Evolutionary conservation across 345 rosid genomes (phyloP), one percentile per base, ranked within the genome.

Genomic region (Salix koriyanagi): DNA sequence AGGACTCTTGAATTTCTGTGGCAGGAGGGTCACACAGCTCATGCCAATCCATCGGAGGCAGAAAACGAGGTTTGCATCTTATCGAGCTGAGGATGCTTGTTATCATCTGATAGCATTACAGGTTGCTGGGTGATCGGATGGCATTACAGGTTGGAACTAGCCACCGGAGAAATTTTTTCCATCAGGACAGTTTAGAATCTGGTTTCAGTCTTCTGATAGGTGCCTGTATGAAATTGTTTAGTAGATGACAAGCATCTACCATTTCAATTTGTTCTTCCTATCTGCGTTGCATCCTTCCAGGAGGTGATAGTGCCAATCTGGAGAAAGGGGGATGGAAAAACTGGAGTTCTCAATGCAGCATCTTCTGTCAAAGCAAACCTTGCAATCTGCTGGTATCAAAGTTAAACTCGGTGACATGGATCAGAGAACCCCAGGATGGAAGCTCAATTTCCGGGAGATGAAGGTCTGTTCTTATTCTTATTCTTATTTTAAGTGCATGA

Each of bases 21-120:
- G 99, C 99, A 91, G 84, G 97, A 93, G 82, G 98, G 99, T 78
- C 99, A 96, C 75, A 90, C 99, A 39, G 94, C 98, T 74, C 99
- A 93, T 83, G 92, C 94, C 71, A 89, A 89, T 81, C 89, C 80
- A 34, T 32, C 34, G 34, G 34, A 32, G 34, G 34, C 34, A 32
- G 34, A 32, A 32, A 32, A 32, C 34, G 34, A 32, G 34, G 34
- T 32, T 32, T 32, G 34, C 34, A 32, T 32, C 34, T 32, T 32
- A 32, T 32, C 34, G 34, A 32, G 34, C 34, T 32, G 34, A 32
- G 34, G 34, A 32, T 32, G 34, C 34, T 32, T 32, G 34, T 4
- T 32, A 32, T 32, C 34, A 32, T 32, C 34, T 32, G 5, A 32
- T 32, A 32, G 34, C 34, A 32, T 32, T 32, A 4, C 34, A 32